phyloP scores from a whole-genome alignment of 148 eudicot species.

The Silene latifolia region DNA sequence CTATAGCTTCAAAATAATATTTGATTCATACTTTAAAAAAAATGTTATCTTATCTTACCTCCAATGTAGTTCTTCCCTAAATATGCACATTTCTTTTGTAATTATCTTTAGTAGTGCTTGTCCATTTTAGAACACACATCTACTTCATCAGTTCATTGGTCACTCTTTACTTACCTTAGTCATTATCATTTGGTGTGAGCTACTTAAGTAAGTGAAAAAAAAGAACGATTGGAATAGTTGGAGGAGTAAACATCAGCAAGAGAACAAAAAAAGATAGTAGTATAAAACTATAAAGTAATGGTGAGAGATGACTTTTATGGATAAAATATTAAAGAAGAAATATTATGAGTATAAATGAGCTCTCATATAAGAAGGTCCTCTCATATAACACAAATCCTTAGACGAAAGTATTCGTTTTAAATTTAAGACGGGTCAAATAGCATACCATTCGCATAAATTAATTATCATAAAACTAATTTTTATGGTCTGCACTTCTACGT shows the following conservation, averaged over 20 bases:
- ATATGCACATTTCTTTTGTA: neutral
- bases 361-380: no score
- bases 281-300: neutral
- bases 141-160: neutral
- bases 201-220: neutral
- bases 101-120: neutral
- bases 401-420: no score
- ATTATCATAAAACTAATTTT: no score
- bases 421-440: no score
- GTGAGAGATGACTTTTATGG: no score
- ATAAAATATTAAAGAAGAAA: no score
- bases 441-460: no score
- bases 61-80: neutral
- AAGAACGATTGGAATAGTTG: conserved; percentile 10
- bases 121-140: neutral
- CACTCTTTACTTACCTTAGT: neutral
- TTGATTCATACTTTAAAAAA: neutral
- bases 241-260: neutral
- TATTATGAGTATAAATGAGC: no score
- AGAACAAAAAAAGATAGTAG: neutral
- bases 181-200: conserved; percentile 2
- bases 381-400: no score
- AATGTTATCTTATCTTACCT: neutral
- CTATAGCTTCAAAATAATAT: neutral
- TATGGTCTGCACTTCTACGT: no score